Evolutionary conservation across 768 basidiomycete species (phyloP), one percentile per base, ranked within the genome.

Genomic region (Kwoniella heveanensis): DNA sequence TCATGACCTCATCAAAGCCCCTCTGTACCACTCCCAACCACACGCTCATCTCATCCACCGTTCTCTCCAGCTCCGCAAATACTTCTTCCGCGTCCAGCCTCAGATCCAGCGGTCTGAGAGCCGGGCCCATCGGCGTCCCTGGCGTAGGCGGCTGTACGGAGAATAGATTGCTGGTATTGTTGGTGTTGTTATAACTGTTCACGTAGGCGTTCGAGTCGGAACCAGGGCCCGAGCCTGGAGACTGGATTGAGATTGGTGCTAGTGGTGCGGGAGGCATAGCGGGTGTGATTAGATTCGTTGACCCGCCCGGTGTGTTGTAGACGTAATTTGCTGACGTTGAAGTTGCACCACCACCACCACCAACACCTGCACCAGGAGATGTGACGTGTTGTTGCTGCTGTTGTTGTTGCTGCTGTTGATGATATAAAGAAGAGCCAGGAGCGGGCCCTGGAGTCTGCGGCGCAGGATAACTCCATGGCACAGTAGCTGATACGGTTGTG

Each of bases 21-120:
- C 77, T 80, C 72, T 92, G 90, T 0, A 94, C 85, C 0, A 87
- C 83, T 4, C 84, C 84, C 60, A 97, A 79, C 91, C 90, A 94
- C 66, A 85, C 83, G 1, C 85, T 83, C 36, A 97, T 84, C 72
- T 89, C 87, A 49, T 88, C 88, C 10, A 95, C 85, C 2, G 88
- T 89, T 48, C 83, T 80, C 48, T 86, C 87, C 52, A 97, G 84
- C 74, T 91, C 89, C 1, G 82, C 77, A 67, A 90, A 88, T 0
- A 88, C 86, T 32, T 82, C 83, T 10, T 86, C 87, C 26, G 83
- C 84, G 21, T 85, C 82, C 64, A 88, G 79, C 22, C 85, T 77
- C 64, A 92, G 88, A 75, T 94, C 87, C n/a, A 96, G 82, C 1
- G 89, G 87, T 37, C 81, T 83, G 7, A 91, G 77, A 1, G 61